Evolutionary conservation across 345 rosid species (phyloP), one percentile per base, ranked within the genome.

Genomic region (Mallotus nudiflorus): DNA sequence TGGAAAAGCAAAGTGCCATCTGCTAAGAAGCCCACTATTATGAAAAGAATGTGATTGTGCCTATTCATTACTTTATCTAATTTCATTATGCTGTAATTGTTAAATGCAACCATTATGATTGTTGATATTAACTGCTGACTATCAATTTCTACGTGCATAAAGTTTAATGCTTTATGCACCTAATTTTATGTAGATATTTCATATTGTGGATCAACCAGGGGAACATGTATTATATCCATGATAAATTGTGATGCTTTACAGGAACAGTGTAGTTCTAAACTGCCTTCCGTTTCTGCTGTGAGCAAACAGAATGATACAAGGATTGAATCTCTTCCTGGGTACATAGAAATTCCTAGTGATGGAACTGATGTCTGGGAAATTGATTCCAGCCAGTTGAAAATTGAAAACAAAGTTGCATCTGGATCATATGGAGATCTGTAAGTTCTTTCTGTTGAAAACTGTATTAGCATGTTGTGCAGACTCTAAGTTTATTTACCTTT

Each of bases 341-440:
- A 84, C 78, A 84, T 95, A 66, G 87, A 90, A 80, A 88, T 95
- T 75, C 99, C 99, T 40, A 81, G 82, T 9, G 99, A 92, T 85
- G 98, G 90, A 67, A 86, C 89, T 78, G 96, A 95, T 87, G 98
- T 89, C 71, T 95, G 98, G 98, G 99, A 92, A 84, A 89, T 92
- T 77, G 94, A 89, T 83, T 59, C 82, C 77, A 84, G 75, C 62
- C 99, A 85, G 71, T 87, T 95, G 78, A 87, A 78, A 71, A 74
- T 86, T 67, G 96, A 77, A 74, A 84, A 77, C 77, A 92, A 88
- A 79, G 90, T 92, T 73, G 92, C 92, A 71, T 90, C 96, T 66
- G 98, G 98, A 65, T 86, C 99, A 63, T 83, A 72, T 51, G 97
- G 98, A 24, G 98, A 92, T 78, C 79, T 92, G 98, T 92, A 87